Percentiles rank a stretch among this genome's conserved stretches.
Evolutionary conservation across 1,139 yeast genomes (phyloP).

Genomic region (Lodderomyces pseudojiufengensis): DNA sequence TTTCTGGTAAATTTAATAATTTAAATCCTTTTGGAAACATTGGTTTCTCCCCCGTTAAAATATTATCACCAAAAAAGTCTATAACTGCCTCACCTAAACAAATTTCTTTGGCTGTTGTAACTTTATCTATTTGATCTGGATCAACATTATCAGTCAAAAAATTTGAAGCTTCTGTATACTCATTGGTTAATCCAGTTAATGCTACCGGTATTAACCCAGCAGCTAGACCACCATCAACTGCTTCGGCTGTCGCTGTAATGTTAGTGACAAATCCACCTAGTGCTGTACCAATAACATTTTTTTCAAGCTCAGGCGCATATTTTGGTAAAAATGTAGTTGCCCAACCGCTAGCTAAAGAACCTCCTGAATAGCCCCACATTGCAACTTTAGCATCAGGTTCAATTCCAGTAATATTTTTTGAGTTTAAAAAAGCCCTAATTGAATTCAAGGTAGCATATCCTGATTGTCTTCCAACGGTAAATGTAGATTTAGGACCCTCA

Average conservation of each 20-base stretch:
- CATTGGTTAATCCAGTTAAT: slow-evolving; percentile 23
- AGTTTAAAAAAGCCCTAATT: slow-evolving; percentile 18
- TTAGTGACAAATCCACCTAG: slow-evolving; percentile 32
- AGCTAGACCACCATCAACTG: slow-evolving; percentile 22
- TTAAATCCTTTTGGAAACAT: slow-evolving; percentile 17
- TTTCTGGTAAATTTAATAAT: slow-evolving; percentile 15
- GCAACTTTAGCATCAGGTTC: slow-evolving; percentile 18
- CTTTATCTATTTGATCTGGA: not conserved
- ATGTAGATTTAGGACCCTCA: slow-evolving; percentile 20
- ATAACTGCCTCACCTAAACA: slow-evolving; percentile 16
- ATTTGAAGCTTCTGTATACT: slow-evolving; percentile 20
- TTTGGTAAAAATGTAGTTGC: slow-evolving; percentile 26
- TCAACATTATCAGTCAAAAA: not conserved
- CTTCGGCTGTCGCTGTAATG: slow-evolving; percentile 20
- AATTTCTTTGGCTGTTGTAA: not conserved
- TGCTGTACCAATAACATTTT: slow-evolving; percentile 27
- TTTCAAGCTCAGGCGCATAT: slow-evolving; percentile 30
- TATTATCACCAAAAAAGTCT: slow-evolving; percentile 13
- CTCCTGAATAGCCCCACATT: slow-evolving; percentile 30
- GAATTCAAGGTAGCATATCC: slow-evolving; percentile 22
- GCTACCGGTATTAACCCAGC: slow-evolving; percentile 27
- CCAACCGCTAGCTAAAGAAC: slow-evolving; percentile 27
- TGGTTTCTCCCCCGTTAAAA: slow-evolving; percentile 16
- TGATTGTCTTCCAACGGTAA: slow-evolving; percentile 22
- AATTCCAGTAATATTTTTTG: slow-evolving; percentile 20